Base-by-base conservation (phyloP, 139 green algal species). In the Chlamydomonas schloesseri region DNA sequence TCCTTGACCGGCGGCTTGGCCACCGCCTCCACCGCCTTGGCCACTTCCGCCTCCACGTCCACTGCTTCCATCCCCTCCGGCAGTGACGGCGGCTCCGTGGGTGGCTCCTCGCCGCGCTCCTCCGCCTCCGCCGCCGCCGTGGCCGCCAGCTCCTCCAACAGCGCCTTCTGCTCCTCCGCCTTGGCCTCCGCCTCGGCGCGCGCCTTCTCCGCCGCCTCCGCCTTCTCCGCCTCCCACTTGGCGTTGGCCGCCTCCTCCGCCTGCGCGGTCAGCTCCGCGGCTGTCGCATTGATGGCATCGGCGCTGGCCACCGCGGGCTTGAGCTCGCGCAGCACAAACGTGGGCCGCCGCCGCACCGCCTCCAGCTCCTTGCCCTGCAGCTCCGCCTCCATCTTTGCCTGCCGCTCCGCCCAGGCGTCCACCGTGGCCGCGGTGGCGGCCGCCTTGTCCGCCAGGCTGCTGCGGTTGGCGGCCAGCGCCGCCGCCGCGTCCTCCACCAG, bases 41-140 rank as follows among this genome's bases (percentile, higher is more conserved):
- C 87, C 21, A 94, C 88, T 77, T 82, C 68, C 13, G 88, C 93
- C 73, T 95, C 92, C 57, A 95, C 82, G 64, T 95, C 93, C 24
- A 93, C 62, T 8, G 42, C 6, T 8, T 50, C 42, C 46, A 82
- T 23, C 1, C 88, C 71, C 74, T 89, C 74, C 50, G 85, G 83
- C 70, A 83, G 42, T 50, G 24, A 53, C 36, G 62, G 55, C 62
- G 60, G 77, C n/a, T 89, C 81, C 55, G 50, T 73, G 23, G 83
- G 78, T 37, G 72, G 71, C 53, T 87, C 33, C 74, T 81, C 83
- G 17, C 78, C 77, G 71, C 46, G 79, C 79, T 77, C 74, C 76
- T 55, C 71, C 26, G 60, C 68, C 50, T 74, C 74, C 37, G 33
- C 84, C 26, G 65, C 88, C 9, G 69, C 88, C 53, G 83, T 79